phyloP scores from a whole-genome alignment of 192 early-diverging fungal genomes.

The Coemansia sp. region DNA sequence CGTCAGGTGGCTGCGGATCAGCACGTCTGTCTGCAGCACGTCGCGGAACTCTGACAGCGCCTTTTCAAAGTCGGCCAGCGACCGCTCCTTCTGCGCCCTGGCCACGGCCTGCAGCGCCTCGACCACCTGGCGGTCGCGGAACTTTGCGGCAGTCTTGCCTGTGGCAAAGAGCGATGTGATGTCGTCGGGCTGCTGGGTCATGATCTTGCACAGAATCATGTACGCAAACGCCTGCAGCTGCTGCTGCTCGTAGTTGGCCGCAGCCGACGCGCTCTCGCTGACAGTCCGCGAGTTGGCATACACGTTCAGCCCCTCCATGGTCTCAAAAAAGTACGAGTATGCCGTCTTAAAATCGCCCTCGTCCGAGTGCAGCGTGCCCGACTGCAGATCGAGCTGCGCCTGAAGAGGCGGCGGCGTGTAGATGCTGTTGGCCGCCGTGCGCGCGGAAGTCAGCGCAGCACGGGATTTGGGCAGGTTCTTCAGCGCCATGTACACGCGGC shows the following conservation, averaged over 20 bases:
- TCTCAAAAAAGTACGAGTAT: conserved; percentile 99
- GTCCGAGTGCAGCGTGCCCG: conserved; percentile 95
- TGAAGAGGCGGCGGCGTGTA: conserved; percentile 98
- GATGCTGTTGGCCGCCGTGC: conserved; percentile 95
- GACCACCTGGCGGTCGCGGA: conserved; percentile 77
- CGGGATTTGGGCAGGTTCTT: conserved; percentile 92
- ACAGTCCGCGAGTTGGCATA: conserved; percentile 40
- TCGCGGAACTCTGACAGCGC: conserved; percentile 79
- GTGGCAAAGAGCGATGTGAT: conserved; percentile 88
- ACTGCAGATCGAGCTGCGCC: conserved; percentile 95
- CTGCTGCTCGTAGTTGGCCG: conserved; percentile 49
- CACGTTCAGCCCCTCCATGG: conserved; percentile 85
- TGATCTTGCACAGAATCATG: conserved; percentile 99
- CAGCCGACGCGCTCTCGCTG: background rate
- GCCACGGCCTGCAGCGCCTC: conserved; percentile 95
- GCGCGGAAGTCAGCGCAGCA: conserved; percentile 93
- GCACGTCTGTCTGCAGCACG: conserved; percentile 90
- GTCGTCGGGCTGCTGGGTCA: conserved; percentile 97
- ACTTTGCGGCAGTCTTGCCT: conserved; percentile 84
- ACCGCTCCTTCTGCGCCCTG: conserved; percentile 94
- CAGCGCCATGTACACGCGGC: conserved; percentile 88
- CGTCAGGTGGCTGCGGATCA: conserved; percentile 89
- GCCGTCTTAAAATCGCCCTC: conserved; percentile 99
- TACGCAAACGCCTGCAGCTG: conserved; percentile 94
- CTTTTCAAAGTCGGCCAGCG: conserved; percentile 94